Evolutionary conservation across 1,139 yeast species (phyloP), one percentile per base, ranked within the genome.

Genomic region (Diutina mesorugosa): DNA sequence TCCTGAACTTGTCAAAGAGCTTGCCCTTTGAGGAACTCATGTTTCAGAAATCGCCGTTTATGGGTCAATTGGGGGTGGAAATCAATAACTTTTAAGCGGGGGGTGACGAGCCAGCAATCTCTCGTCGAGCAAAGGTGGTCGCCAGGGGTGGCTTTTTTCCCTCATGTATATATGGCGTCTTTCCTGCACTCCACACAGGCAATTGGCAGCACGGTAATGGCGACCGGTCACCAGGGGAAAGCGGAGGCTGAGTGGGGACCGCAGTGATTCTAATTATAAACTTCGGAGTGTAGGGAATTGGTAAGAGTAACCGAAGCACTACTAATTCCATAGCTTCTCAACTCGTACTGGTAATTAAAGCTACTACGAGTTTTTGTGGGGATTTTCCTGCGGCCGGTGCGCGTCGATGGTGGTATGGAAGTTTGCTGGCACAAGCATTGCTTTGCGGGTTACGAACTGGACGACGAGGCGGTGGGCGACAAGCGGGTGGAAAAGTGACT

Each of bases 1-100:
- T 50, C 35, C 32, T 50, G 45, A 50, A 50, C 29, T 50, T 50
- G 21, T 50, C 53, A 50, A 50, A 50, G 41, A 50, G 32, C 32
- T 50, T 50, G 8, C 41, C 18, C 45, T 50, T 50, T 45, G 32
- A 32, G 14, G 41, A 4, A n/a, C 41, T 28, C 53, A 50, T 50
- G 41, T 12, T 35, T 35, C 14, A n/a, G 14, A 35, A 35, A 5
- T 12, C 5, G 10, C 14, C 14, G 14, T 5, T 3, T 10, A 1
- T 7, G 41, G 41, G 41, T 35, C 41, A 35, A 32, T 32, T 32
- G 35, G 35, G 9, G 35, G 35, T 35, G 41, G 41, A 10, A 35
- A 12, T 12, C 14, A 35, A 35, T 10, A 8, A 35, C 41, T 10
- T 32, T 32, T 9, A 32, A 32, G 38, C 38, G 38, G 14, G 26